Conservation (phyloP, 768 basidiomycete genomes). For the Daedaleopsis sinensis region DNA sequence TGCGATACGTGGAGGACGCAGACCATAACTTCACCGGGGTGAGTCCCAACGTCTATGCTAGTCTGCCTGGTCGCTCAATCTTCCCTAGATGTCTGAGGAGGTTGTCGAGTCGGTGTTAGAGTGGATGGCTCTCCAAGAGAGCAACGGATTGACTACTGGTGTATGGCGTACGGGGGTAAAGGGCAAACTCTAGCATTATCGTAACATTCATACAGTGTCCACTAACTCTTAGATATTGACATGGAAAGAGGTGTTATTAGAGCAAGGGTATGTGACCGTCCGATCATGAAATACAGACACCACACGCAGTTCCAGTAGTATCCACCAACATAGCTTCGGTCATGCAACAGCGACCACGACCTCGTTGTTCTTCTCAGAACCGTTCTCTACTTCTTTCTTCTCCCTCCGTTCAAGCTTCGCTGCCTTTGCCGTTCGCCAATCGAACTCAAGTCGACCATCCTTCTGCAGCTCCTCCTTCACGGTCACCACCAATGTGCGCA, state of each 20-base stretch:
- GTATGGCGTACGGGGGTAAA: conserved; percentile 62
- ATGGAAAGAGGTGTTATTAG: background rate
- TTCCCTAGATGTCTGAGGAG: conserved; percentile 57
- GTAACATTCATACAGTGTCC: background rate
- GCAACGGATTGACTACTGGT: conserved; percentile 57
- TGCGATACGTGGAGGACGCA: conserved; percentile 71
- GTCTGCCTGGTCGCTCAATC: background rate
- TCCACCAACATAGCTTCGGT: background rate
- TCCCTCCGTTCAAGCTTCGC: conserved; percentile 16
- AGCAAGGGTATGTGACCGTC: background rate
- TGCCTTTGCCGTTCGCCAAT: conserved; percentile 24
- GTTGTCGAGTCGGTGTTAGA: conserved; percentile 67
- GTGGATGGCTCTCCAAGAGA: conserved; percentile 59
- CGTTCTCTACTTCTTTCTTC: background rate
- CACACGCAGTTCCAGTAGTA: background rate
- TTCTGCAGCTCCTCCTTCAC: conserved; percentile 26
- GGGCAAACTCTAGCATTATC: conserved; percentile 43
- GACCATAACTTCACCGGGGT: conserved; percentile 80
- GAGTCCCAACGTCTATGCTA: conserved; percentile 12
- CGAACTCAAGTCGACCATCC: conserved; percentile 20
- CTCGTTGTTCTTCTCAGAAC: background rate
- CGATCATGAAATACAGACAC: background rate
- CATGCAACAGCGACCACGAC: background rate
- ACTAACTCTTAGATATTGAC: background rate
- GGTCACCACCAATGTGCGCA: conserved; percentile 16